Evolutionary conservation across 2,329 filamentous ascomycete species (phyloP).

Genomic region (Sporothrix protearum): DNA sequence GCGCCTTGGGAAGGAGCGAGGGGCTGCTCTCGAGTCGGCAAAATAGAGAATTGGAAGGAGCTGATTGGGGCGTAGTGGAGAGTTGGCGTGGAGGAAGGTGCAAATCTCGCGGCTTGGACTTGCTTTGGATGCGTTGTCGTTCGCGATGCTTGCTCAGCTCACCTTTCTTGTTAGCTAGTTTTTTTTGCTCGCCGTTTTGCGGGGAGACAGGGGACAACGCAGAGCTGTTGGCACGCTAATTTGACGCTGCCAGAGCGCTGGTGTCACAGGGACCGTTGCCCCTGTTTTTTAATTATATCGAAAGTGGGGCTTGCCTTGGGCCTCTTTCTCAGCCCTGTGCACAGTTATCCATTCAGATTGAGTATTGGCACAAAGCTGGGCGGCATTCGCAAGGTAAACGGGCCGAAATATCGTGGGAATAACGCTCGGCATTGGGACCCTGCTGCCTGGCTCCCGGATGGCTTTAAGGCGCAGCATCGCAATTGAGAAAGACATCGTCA

Average conservation of each 20-base stretch:
- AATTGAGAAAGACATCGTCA: neutral
- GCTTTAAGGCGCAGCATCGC: neutral
- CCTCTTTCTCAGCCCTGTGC: neutral
- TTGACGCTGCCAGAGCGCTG: neutral
- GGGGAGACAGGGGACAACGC: neutral
- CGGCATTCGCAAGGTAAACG: neutral
- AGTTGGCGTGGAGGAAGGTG: neutral
- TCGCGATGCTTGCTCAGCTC: slow-evolving; percentile 7
- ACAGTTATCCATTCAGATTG: neutral
- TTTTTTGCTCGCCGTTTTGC: neutral
- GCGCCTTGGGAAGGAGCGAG: neutral
- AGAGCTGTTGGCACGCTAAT: neutral
- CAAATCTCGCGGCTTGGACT: neutral
- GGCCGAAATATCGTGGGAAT: too few species aligned
- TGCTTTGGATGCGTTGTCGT: neutral
- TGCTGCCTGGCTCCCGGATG: neutral
- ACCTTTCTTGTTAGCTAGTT: neutral
- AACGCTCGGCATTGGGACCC: neutral
- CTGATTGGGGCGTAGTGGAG: neutral
- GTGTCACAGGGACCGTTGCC: neutral
- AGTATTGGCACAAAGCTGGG: neutral
- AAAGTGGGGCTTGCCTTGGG: neutral
- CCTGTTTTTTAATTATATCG: neutral
- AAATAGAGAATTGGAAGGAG: neutral
- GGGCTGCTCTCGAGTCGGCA: neutral